Percentiles rank a stretch among this genome's conserved stretches.
Conservation (phyloP, 345 rosid species). For the Geranium rotundifolium region DNA sequence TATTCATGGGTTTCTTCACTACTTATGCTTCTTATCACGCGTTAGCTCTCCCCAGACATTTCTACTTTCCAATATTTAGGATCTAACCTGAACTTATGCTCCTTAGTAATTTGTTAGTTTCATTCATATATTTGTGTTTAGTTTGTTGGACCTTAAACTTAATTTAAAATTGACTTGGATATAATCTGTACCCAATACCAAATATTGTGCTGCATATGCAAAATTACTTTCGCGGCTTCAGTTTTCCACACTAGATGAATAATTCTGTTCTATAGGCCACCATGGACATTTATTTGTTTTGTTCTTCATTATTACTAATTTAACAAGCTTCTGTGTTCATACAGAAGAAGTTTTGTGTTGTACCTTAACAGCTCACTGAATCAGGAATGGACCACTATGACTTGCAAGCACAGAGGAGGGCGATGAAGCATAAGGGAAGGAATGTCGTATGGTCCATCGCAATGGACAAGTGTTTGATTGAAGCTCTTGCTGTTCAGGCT, state of each 20-base stretch:
- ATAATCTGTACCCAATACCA: neutral
- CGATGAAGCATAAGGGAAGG: constrained; percentile 75
- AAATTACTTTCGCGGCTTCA: neutral
- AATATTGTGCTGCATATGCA: neutral
- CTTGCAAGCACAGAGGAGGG: constrained; percentile 44
- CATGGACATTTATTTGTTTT: neutral
- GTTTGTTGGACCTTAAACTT: neutral
- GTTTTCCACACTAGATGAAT: neutral
- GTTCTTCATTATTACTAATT: too few species aligned
- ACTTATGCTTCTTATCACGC: neutral
- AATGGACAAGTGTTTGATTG: constrained; percentile 82
- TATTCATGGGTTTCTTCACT: neutral
- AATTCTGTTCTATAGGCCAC: neutral
- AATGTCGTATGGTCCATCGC: constrained; percentile 84
- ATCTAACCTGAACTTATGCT: neutral
- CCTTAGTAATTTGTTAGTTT: neutral
- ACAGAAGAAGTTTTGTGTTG: neutral
- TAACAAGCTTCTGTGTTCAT: neutral
- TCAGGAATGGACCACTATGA: constrained; percentile 64
- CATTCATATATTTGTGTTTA: neutral
- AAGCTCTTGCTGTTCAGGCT: constrained; percentile 74
- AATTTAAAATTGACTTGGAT: neutral
- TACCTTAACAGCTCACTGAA: neutral
- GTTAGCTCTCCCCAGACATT: neutral
- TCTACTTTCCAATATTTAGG: neutral